phyloP scores from a whole-genome alignment of 2,329 filamentous ascomycete species.

The Akanthomyces muscarius region DNA sequence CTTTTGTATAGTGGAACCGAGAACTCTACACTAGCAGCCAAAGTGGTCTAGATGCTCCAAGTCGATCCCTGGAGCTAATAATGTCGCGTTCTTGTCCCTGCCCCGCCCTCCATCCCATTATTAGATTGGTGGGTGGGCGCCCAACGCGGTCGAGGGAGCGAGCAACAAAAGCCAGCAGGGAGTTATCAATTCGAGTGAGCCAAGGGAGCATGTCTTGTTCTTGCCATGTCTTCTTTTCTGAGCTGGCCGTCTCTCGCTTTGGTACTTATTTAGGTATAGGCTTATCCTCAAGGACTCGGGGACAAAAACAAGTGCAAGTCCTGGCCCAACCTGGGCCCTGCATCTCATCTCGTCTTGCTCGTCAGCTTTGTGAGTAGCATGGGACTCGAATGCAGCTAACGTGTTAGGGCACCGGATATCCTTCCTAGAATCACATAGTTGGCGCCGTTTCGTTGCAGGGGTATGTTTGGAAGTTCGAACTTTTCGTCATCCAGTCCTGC shows the following conservation, averaged over 20 bases:
- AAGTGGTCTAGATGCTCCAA: not conserved
- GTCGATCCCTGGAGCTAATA: not conserved
- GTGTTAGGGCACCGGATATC: not conserved
- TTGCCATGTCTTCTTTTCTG: not conserved
- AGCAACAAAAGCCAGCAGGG: not conserved
- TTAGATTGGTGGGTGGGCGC: not conserved
- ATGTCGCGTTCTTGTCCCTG: conserved; percentile 3
- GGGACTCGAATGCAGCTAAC: not conserved
- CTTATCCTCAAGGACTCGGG: no score
- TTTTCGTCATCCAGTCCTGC: conserved; percentile 6
- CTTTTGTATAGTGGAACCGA: not conserved
- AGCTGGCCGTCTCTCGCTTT: no score
- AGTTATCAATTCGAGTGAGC: not conserved
- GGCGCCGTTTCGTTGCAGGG: conserved; percentile 7
- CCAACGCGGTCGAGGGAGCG: not conserved
- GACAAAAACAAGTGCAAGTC: no score
- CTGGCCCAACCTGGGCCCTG: no score
- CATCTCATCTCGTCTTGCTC: no score
- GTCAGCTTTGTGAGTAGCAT: not conserved
- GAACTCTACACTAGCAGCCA: not conserved
- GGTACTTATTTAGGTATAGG: no score
- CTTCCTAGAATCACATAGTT: not conserved
- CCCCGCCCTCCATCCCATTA: conserved; percentile 1
- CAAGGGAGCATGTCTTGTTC: not conserved
- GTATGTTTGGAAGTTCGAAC: not conserved